A percentile compares a stretch with the other conserved stretches of the same genome.
Conservation (phyloP, 1,284 basidiomycete species). For the Sanghuangporus sanghuang region DNA sequence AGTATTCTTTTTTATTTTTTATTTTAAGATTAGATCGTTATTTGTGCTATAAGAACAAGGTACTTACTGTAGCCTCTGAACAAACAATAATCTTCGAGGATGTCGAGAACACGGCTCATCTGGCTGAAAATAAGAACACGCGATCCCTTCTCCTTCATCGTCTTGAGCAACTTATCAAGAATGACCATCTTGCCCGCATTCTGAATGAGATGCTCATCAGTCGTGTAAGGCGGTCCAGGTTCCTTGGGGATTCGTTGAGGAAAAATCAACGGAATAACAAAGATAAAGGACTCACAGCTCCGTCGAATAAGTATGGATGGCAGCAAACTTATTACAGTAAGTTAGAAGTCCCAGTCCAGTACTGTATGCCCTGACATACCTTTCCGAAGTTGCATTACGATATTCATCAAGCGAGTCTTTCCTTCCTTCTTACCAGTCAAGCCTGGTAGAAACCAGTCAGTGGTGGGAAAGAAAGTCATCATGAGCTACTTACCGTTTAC, state of each 20-base stretch:
- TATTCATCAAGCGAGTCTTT: conserved; percentile 96
- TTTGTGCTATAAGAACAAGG: background rate
- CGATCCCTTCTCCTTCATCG: conserved; percentile 90
- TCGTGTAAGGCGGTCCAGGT: conserved; percentile 97
- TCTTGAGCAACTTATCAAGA: conserved; percentile 87
- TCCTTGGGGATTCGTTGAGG: conserved; percentile 44
- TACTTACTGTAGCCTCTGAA: conserved; percentile 85
- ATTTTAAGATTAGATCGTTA: background rate
- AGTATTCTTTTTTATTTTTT: conserved; percentile 76
- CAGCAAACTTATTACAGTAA: conserved; percentile 49
- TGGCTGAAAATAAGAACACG: conserved; percentile 97
- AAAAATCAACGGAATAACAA: background rate
- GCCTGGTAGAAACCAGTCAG: conserved; percentile 34
- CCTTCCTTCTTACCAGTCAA: conserved; percentile 97
- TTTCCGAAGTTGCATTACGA: conserved; percentile 96
- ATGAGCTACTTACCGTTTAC: conserved; percentile 69
- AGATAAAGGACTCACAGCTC: conserved; percentile 49
- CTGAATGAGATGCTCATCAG: conserved; percentile 93
- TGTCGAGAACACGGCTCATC: conserved; percentile 94
- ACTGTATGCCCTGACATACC: conserved; percentile 12
- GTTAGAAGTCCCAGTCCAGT: background rate
- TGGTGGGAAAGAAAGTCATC: background rate
- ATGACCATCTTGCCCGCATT: conserved; percentile 99
- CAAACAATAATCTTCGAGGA: conserved; percentile 95
- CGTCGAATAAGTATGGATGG: conserved; percentile 84